Evolutionary conservation across 163 green algal species (phyloP).

Genomic region (Scenedesmus sp.): DNA sequence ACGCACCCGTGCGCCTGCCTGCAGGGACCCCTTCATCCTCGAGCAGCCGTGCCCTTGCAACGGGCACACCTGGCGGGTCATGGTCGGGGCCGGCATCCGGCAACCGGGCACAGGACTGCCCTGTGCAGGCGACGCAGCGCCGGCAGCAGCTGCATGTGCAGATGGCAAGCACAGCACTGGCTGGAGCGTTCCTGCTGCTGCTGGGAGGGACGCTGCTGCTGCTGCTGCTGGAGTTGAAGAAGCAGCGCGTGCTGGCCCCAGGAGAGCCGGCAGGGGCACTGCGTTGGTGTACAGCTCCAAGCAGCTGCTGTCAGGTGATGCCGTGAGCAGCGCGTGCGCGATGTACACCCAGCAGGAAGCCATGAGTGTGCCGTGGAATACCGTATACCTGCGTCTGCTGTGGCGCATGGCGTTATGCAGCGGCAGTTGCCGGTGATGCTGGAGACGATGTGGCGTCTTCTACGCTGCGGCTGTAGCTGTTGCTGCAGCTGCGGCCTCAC

Average conservation of each 20-base stretch:
- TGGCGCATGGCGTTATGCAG: no score
- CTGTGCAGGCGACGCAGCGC: slow-evolving; percentile 4
- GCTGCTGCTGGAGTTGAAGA: neutral
- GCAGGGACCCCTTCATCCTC: slow-evolving; percentile 48
- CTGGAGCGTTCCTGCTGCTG: no score
- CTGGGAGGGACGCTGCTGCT: neutral
- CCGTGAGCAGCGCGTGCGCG: no score
- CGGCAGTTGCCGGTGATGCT: no score
- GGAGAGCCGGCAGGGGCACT: slow-evolving; percentile 36
- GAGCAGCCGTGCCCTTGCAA: neutral
- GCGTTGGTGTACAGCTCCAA: slow-evolving; percentile 39
- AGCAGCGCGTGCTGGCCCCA: neutral
- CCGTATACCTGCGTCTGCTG: no score
- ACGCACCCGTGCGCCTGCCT: neutral
- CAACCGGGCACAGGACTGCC: neutral
- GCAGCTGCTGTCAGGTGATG: slow-evolving; percentile 73
- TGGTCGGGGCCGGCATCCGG: slow-evolving; percentile 28
- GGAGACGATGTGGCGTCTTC: no score
- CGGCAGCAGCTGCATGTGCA: slow-evolving; percentile 1
- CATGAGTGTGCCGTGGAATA: no score
- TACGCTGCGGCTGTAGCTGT: no score
- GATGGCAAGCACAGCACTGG: neutral
- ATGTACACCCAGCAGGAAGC: no score
- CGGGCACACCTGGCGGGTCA: slow-evolving; percentile 20
- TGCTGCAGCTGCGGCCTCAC: no score